Evolutionary conservation across 2,329 filamentous ascomycete genomes (phyloP).

Genomic region (Ceratocystis eucalypticola): DNA sequence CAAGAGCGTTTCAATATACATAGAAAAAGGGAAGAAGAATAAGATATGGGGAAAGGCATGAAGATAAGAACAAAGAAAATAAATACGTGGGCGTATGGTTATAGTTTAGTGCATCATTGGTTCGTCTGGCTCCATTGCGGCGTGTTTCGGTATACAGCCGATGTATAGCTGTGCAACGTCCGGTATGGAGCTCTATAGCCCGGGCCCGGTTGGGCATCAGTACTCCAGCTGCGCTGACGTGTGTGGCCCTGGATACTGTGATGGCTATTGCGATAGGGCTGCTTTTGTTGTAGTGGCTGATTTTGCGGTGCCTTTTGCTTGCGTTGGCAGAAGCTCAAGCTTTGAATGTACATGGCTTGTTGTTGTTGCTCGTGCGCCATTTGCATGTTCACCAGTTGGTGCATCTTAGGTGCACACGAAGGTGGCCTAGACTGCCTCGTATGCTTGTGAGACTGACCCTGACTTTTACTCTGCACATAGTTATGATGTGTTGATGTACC

Average conservation of each 20-base stretch:
- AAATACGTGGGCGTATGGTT: neutral
- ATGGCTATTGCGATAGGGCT: conserved; percentile 7
- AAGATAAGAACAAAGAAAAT: conserved; percentile 14
- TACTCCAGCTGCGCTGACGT: conserved; percentile 29
- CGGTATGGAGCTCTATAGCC: conserved; percentile 32
- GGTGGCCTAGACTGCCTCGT: neutral
- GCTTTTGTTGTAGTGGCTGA: neutral
- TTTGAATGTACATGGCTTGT: conserved; percentile 2
- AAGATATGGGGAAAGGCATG: neutral
- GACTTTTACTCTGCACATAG: conserved; percentile 20
- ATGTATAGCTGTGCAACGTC: conserved; percentile 45
- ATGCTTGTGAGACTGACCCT: conserved; percentile 5
- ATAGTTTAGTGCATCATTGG: neutral
- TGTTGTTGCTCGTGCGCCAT: conserved; percentile 18
- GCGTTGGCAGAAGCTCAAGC: conserved; percentile 11
- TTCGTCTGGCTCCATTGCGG: conserved; percentile 40
- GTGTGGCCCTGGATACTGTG: conserved; percentile 22
- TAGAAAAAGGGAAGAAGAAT: conserved; percentile 9
- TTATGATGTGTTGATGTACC: conserved; percentile 19
- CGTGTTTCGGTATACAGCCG: conserved; percentile 40
- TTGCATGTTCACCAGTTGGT: conserved; percentile 22
- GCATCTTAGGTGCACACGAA: conserved; percentile 13
- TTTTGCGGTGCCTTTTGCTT: conserved; percentile 15
- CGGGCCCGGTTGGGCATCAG: conserved; percentile 20
- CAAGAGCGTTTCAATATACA: conserved; percentile 5